Evolutionary conservation across 768 basidiomycete genomes (phyloP).

Genomic region (Leccinum boreale): DNA sequence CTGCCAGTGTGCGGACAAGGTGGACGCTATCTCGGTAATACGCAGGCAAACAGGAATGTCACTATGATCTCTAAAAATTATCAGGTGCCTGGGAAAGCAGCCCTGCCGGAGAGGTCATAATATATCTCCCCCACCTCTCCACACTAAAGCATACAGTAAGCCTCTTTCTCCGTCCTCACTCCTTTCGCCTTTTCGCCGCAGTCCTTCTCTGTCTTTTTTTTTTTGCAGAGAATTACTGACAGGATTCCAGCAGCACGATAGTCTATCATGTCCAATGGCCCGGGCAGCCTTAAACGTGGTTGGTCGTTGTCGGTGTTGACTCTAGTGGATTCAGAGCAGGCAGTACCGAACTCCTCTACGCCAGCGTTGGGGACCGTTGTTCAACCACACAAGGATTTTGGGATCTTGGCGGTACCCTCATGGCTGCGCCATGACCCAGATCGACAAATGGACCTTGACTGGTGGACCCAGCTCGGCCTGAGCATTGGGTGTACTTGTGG

Average conservation of each 20-base stretch:
- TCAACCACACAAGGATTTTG: constrained; percentile 31
- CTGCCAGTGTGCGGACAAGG: neutral
- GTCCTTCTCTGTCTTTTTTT: constrained; percentile 9
- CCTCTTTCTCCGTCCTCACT: neutral
- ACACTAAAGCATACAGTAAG: neutral
- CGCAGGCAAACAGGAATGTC: neutral
- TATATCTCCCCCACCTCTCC: constrained; percentile 2
- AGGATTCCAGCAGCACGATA: neutral
- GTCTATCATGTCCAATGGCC: constrained; percentile 12
- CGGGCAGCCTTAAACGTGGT: neutral
- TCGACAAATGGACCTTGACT: constrained; percentile 35
- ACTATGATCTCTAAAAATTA: neutral
- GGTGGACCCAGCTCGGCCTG: constrained; percentile 44
- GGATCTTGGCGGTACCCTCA: constrained; percentile 46
- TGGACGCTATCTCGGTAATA: neutral
- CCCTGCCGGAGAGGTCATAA: constrained; percentile 9
- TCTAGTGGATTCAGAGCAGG: constrained; percentile 9
- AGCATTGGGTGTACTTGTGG: constrained; percentile 46
- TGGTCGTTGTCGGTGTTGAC: constrained; percentile 18
- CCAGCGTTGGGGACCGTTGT: neutral
- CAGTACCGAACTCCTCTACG: neutral
- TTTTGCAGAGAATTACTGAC: neutral
- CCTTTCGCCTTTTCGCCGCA: constrained; percentile 12
- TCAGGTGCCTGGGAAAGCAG: constrained; percentile 13
- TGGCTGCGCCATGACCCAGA: constrained; percentile 39